A percentile compares a stretch with the other conserved stretches of the same genome.
phyloP scores from a whole-genome alignment of 345 rosid genomes.

The Mangifera indica region DNA sequence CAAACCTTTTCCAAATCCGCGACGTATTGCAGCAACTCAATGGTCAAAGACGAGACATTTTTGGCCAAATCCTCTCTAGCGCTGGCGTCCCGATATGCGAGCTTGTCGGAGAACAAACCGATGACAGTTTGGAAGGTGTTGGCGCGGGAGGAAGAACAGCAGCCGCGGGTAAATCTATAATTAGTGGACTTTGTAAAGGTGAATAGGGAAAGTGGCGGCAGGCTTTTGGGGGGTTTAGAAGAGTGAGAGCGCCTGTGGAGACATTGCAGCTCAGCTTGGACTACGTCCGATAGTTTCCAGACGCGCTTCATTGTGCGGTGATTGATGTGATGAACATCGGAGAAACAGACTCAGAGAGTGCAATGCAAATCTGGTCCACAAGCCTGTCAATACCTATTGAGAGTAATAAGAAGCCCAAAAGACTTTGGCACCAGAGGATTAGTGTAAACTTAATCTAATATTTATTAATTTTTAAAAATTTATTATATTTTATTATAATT shows the following conservation, averaged over 20 bases:
- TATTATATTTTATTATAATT: too few species aligned
- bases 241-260: slow-evolving; percentile 18
- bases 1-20: slow-evolving; percentile 36
- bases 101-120: slow-evolving; percentile 27
- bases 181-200: slow-evolving; percentile 20
- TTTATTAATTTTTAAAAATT: not conserved
- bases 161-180: slow-evolving; percentile 14
- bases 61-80: slow-evolving; percentile 25
- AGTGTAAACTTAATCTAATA: too few species aligned
- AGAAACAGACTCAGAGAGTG: not conserved
- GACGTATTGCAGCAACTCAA: slow-evolving; percentile 37
- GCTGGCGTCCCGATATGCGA: slow-evolving; percentile 14
- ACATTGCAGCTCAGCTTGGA: slow-evolving; percentile 32
- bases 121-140: not conserved
- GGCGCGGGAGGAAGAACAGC: not conserved
- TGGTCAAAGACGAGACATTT: slow-evolving; percentile 41
- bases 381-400: too few species aligned
- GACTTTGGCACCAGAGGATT: too few species aligned
- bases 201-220: slow-evolving; percentile 14
- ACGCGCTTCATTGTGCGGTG: slow-evolving; percentile 50
- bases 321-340: slow-evolving; percentile 6
- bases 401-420: too few species aligned
- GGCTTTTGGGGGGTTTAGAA: slow-evolving; percentile 16
- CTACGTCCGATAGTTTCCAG: slow-evolving; percentile 44
- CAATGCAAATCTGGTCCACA: too few species aligned